Evolutionary conservation across 768 basidiomycete species (phyloP), one percentile per base, ranked within the genome.

Genomic region (Phylloporus arenicola): DNA sequence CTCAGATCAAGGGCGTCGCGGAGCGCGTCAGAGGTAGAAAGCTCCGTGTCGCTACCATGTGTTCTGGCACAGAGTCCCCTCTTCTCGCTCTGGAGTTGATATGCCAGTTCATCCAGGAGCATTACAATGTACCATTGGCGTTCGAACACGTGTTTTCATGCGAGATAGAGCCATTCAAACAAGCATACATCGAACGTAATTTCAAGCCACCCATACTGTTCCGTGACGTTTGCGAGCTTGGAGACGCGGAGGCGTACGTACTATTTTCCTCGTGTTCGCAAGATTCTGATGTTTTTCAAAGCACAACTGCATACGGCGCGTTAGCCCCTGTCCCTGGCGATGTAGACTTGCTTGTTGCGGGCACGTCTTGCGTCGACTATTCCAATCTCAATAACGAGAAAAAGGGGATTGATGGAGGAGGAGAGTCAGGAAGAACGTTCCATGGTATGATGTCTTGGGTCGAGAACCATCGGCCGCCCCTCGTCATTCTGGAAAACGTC

Each of bases 131-230:
- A 46, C 71, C 76, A 2, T 70, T 96, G 49, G 78, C 85, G 22
- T 74, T 92, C 45, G 88, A 94, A 65, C 93, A 96, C 68, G 90
- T 94, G 39, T 95, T 96, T 70, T 95, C 92, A 1, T 96, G 92
- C 68, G 92, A 96, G 70, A 95, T 96, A 49, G 93, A 93, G 63
- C 92, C 93, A 4, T 95, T 92, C 77, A 94, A 96, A 70, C 93
- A 94, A 64, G 94, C 93, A 0, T 96, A 97, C 63, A 97, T 97
- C 55, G 94, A 97, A 64, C 79, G 94, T 29, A 97, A 97, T 67
- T 97, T 97, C 64, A 81, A 86, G 35, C 94, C 94, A 20, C 92
- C 93, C 12, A 68, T 95, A 24, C 75, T 97, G 30, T 97, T 96
- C 68, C 82, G 94, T 43, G 94, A 97, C 64, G 93, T 97, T 16